Percentiles rank a stretch among this genome's conserved stretches.
These are phyloP conservation scores for Colletotrichum sp. DNA, from an alignment of 2,329 filamentous ascomycete genomes.

Conservation along the genomic window DNA sequence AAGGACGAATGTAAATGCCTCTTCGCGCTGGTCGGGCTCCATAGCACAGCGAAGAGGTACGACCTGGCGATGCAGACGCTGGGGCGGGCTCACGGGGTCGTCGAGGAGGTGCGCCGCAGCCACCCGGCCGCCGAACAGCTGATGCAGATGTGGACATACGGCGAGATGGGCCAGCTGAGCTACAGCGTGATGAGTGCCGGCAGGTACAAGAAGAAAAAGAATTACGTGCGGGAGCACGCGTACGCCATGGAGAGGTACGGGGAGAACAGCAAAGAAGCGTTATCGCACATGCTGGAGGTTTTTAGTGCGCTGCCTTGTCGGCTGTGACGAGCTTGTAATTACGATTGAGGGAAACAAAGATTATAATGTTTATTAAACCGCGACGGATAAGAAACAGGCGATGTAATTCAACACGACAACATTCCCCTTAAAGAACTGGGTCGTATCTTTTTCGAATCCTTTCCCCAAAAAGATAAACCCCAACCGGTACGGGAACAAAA, in stretches of 20 bases:
- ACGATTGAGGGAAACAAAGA: background rate
- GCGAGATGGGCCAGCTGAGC: background rate
- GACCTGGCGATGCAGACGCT: background rate
- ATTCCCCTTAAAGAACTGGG: background rate
- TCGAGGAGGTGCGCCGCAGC: background rate
- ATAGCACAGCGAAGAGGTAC: background rate
- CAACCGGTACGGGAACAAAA: constrained; percentile 38
- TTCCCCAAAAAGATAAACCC: background rate
- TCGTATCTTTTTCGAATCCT: background rate
- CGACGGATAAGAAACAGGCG: background rate
- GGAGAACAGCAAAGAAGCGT: background rate
- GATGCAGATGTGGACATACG: background rate
- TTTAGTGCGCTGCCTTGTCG: background rate
- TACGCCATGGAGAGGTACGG: background rate
- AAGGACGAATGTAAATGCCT: background rate
- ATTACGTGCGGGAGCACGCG: background rate
- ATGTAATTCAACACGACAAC: too few species aligned
- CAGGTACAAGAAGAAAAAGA: background rate
- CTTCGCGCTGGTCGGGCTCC: background rate
- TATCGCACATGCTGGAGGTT: background rate
- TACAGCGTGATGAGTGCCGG: background rate
- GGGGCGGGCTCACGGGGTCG: background rate
- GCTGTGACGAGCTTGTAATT: background rate
- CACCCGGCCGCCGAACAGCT: background rate
- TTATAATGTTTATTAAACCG: background rate